Evolutionary conservation across 192 early-diverging fungal species (phyloP).

Genomic region (Mortierella alpina): DNA sequence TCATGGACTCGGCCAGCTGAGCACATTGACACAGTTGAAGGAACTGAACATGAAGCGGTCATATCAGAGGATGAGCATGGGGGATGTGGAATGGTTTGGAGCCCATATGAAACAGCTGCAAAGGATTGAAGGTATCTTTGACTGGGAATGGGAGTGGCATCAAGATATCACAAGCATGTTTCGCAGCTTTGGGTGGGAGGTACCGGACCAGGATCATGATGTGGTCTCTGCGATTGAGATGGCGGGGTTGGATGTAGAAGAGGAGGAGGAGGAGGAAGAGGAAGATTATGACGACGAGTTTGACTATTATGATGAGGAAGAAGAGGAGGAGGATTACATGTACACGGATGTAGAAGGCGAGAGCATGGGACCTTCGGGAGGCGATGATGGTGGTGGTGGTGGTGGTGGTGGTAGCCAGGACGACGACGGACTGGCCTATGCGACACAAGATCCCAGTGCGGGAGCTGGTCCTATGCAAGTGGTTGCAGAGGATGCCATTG

Average conservation of each 20-base stretch:
- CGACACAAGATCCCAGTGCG: no score
- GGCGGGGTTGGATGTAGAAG: not conserved
- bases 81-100: slow-evolving; percentile 23
- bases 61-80: not conserved
- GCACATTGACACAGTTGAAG: slow-evolving; percentile 14
- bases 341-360: no score
- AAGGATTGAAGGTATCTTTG: slow-evolving; percentile 15
- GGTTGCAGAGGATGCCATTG: no score
- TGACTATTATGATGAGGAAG: not conserved
- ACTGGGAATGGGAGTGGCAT: slow-evolving; percentile 1
- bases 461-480: no score
- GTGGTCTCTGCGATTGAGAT: not conserved
- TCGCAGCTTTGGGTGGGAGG: slow-evolving; percentile 1
- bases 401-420: no score
- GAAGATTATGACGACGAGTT: not conserved
- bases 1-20: slow-evolving; percentile 9
- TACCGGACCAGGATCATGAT: not conserved
- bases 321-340: slow-evolving; percentile 10
- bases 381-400: no score
- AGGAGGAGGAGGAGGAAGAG: not conserved
- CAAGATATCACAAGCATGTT: not conserved
- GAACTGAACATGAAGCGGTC: not conserved
- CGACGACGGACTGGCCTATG: no score
- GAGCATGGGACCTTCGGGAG: no score
- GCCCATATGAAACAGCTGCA: slow-evolving; percentile 8